These are phyloP conservation scores for Pisolithus orientalis DNA, from an alignment of 768 basidiomycete species.

Conservation along the genomic window DNA sequence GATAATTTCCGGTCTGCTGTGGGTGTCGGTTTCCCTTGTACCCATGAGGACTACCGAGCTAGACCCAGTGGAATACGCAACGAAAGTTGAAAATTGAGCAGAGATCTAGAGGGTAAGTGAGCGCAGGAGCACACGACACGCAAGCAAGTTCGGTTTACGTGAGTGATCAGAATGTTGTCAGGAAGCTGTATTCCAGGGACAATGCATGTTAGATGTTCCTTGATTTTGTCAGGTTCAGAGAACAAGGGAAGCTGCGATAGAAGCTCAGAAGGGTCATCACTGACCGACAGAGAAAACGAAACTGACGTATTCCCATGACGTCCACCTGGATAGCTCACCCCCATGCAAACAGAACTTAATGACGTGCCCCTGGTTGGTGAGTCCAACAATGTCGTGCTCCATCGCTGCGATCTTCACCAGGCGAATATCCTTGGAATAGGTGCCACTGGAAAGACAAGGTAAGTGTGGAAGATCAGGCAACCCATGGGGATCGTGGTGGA, in stretches of 20 bases:
- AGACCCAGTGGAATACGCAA: slow-evolving; percentile 69
- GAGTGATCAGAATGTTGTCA: slow-evolving; percentile 58
- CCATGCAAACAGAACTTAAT: slow-evolving; percentile 49
- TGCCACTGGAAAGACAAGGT: slow-evolving; percentile 37
- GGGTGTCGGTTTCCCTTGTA: slow-evolving; percentile 36
- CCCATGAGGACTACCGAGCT: slow-evolving; percentile 75
- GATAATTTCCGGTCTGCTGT: slow-evolving; percentile 51
- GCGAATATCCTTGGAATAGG: slow-evolving; percentile 30
- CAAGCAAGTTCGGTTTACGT: slow-evolving; percentile 45
- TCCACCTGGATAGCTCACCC: slow-evolving; percentile 30
- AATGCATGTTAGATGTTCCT: slow-evolving; percentile 39
- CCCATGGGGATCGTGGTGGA: slow-evolving; percentile 46
- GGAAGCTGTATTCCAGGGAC: slow-evolving; percentile 33
- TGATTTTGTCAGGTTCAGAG: slow-evolving; percentile 53
- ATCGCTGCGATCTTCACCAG: slow-evolving; percentile 81
- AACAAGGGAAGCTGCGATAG: slow-evolving; percentile 60
- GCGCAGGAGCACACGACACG: neutral
- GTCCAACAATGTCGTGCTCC: slow-evolving; percentile 63
- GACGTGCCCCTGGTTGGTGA: slow-evolving; percentile 79
- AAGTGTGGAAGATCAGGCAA: slow-evolving; percentile 58
- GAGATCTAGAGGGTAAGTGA: slow-evolving; percentile 52
- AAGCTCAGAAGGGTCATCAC: neutral
- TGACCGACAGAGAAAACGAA: neutral
- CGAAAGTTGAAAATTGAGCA: slow-evolving; percentile 77
- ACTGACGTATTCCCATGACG: slow-evolving; percentile 72